Conservation (phyloP, 129 eudicot genomes). For the Pulicaria dysenterica region DNA sequence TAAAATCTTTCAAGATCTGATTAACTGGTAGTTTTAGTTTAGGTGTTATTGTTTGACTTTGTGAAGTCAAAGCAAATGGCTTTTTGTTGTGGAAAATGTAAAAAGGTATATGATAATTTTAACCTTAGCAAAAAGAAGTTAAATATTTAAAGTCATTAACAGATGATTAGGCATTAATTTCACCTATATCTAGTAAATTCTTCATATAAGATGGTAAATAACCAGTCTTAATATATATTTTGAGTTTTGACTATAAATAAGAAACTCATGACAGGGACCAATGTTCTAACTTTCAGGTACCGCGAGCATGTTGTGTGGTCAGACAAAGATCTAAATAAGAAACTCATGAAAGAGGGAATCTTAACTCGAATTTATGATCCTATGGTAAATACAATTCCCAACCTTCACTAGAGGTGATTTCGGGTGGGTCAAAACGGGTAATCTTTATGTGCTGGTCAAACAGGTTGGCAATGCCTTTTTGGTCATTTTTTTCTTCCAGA, state of each 20-base stretch:
- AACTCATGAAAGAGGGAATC: conserved; percentile 50
- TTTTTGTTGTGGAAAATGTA: background rate
- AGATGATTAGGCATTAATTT: too few relatives aligned
- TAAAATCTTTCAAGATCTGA: background rate
- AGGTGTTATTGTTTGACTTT: conserved; percentile 2
- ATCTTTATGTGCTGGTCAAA: background rate
- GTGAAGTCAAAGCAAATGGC: background rate
- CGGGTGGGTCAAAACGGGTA: background rate
- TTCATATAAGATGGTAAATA: too few relatives aligned
- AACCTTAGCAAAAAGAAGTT: background rate
- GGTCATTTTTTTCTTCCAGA: background rate
- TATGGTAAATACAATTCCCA: conserved; percentile 44
- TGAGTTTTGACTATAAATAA: too few relatives aligned
- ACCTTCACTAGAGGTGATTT: background rate
- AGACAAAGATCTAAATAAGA: conserved; percentile 39
- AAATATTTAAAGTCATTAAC: background rate
- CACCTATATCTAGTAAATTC: too few relatives aligned
- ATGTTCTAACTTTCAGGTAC: conserved; percentile 38
- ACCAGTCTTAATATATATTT: too few relatives aligned
- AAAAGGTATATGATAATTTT: background rate
- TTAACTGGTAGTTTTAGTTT: background rate
- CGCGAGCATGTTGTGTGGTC: conserved; percentile 61
- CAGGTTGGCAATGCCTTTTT: background rate
- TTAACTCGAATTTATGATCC: conserved; percentile 63
- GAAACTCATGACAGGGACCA: too few relatives aligned